These are phyloP conservation scores for Myriosclerotinia duriaeana DNA, from an alignment of 2,329 filamentous ascomycete species.

Conservation along the genomic window DNA sequence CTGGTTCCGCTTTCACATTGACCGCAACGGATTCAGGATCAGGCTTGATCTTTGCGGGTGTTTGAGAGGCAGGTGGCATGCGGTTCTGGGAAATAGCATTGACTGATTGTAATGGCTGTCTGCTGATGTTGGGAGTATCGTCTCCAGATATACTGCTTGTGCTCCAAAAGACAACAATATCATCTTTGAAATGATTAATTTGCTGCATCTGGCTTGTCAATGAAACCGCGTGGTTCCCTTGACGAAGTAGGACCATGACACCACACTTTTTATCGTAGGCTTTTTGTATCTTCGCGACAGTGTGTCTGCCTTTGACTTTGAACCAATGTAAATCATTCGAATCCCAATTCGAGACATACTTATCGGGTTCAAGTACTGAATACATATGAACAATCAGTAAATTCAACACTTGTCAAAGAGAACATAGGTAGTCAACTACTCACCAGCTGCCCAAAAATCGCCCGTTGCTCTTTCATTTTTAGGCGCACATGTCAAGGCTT, in stretches of 20 bases:
- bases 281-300: constrained; percentile 20
- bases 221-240: constrained; percentile 3
- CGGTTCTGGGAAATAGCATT: neutral
- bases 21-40: neutral
- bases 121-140: neutral
- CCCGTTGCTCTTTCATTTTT: neutral
- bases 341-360: neutral
- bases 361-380: constrained; percentile 7
- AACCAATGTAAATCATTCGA: constrained; percentile 20
- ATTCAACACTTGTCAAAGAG: neutral
- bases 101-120: constrained; percentile 2
- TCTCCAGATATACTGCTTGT: neutral
- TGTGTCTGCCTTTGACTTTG: constrained; percentile 21
- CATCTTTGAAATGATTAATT: constrained; percentile 19
- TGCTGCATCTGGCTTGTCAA: constrained; percentile 4
- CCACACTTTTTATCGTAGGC: constrained; percentile 6
- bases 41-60: neutral
- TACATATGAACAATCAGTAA: neutral
- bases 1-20: neutral
- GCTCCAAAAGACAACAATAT: constrained; percentile 18
- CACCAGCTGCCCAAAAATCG: constrained; percentile 21
- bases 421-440: neutral
- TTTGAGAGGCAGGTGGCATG: no score
- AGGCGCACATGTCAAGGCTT: constrained; percentile 3
- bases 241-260: neutral